Conservation (phyloP, 306 rosid genomes). For the Comarum palustre region DNA sequence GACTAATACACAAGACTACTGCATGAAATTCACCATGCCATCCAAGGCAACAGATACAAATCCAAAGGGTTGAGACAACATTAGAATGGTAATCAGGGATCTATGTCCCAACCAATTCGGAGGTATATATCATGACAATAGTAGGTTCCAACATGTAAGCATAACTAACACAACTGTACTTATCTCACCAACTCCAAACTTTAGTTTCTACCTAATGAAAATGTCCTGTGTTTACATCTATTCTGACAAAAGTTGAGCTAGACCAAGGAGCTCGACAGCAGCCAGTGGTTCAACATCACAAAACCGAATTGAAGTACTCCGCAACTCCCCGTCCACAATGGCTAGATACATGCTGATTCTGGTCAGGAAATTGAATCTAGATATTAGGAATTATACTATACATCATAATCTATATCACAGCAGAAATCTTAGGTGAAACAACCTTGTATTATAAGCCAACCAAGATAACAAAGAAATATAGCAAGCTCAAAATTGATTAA, state of each 20-base stretch:
- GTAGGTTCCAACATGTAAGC: no score
- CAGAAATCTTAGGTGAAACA: background rate
- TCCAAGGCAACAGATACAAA: background rate
- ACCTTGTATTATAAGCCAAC: background rate
- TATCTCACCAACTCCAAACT: no score
- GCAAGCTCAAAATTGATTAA: background rate
- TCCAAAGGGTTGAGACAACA: background rate
- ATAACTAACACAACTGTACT: no score
- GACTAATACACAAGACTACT: no score
- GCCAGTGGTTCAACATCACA: no score
- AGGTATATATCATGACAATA: no score
- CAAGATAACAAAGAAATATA: background rate
- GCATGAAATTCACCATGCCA: no score
- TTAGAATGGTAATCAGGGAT: background rate
- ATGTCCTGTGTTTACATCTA: no score
- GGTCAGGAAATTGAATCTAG: background rate
- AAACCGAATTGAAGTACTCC: background rate
- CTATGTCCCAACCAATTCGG: no score
- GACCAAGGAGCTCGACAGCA: no score
- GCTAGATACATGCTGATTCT: background rate
- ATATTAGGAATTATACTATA: background rate
- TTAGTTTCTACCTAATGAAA: no score
- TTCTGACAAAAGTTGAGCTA: no score
- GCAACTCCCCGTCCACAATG: background rate
- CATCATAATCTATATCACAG: background rate